Evolutionary conservation across 192 early-diverging fungal genomes (phyloP), one percentile per base, ranked within the genome.

Genomic region (Thoreauomyces humboldtii): DNA sequence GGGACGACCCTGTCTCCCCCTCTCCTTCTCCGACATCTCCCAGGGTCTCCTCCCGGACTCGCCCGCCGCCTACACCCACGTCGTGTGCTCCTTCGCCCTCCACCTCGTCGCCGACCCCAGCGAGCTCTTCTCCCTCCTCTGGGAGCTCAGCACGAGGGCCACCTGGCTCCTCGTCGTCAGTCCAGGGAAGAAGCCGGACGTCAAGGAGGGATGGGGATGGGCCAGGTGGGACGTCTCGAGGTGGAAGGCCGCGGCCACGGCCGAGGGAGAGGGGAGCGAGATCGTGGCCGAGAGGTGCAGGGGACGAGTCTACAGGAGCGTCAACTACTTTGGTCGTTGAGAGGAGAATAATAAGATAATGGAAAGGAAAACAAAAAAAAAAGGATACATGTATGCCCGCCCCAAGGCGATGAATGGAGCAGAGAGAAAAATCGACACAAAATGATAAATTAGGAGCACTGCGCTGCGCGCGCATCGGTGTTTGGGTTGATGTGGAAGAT

Each of bases 141-240:
- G 53, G 52, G 64, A 66, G 42, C 35, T 66, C 15, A 57, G 52
- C 22, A 43, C 64, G 7, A 22, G 45, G 28, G 51, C 54, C 38
- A 36, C 22, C 27, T 66, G 54, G 53, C 17, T 66, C n/a, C 22
- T 66, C 24, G 34, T 66, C 31, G 44, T 66, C 31, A 54, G 53
- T 11, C 64, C 64, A 15, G 64, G 64, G 7, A 66, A 66, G 41
- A 21, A 42, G 24, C 64, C 64, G 19, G 64, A 57, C 41, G 57
- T 66, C 1, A 66, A 51, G 28, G 64, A 66, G 11, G 64, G 64
- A 24, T 66, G 64, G 64, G 64, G 64, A 31, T 66, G 64, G 64
- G 22, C 7, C 2, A 3, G 35, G 21, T 66, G 64, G 64, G 64
- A 66, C 33, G 5, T 25, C 11, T n/a, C 29, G 31, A 41, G 53